Evolutionary conservation across 768 basidiomycete genomes (phyloP).

Genomic region (Agaricus blazei): DNA sequence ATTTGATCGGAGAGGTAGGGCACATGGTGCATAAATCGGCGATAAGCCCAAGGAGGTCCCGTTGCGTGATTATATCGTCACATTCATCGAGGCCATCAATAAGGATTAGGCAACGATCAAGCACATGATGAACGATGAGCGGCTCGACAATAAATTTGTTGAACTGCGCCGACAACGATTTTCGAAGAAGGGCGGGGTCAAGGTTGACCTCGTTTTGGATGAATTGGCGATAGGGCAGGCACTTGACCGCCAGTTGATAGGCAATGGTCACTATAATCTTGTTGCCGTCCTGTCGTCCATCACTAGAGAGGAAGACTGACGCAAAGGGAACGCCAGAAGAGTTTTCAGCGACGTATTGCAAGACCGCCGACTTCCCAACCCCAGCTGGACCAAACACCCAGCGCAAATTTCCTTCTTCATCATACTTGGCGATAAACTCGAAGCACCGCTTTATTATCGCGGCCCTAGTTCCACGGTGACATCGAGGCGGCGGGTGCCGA

Average conservation of each 20-base stretch:
- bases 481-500: background rate
- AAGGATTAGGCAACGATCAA: background rate
- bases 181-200: background rate
- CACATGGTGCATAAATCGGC: background rate
- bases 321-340: background rate
- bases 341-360: background rate
- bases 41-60: slow-evolving; percentile 14
- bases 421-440: background rate
- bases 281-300: background rate
- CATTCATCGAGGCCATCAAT: background rate
- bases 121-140: background rate
- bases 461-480: background rate
- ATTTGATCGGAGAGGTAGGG: slow-evolving; percentile 12
- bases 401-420: background rate
- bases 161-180: background rate
- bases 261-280: background rate
- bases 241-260: background rate
- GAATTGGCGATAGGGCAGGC: background rate
- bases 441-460: background rate
- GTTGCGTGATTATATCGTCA: slow-evolving; percentile 5
- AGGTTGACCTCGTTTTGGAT: background rate
- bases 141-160: background rate
- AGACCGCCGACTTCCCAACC: background rate
- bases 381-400: background rate
- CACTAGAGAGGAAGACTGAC: background rate